Evolutionary conservation across 495 filamentous ascomycete species (phyloP).

Genomic region (Polyplosphaeria fusca): DNA sequence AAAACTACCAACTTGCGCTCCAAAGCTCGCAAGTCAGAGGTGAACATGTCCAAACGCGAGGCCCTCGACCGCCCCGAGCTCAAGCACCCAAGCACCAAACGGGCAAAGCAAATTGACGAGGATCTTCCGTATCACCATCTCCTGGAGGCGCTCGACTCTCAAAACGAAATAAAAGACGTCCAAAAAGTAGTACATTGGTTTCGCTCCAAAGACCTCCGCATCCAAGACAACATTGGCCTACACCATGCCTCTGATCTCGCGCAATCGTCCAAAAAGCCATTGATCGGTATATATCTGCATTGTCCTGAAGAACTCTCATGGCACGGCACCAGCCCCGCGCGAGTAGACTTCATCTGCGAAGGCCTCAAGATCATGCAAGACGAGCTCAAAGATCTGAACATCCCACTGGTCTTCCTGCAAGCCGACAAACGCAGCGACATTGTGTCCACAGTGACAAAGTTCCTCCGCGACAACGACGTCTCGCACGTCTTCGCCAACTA

Average conservation of each 20-base stretch:
- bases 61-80: conserved; percentile 29
- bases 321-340: conserved; percentile 40
- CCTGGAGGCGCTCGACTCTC: conserved; percentile 32
- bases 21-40: not conserved
- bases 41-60: conserved; percentile 15
- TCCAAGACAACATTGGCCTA: conserved; percentile 46
- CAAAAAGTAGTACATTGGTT: conserved; percentile 44
- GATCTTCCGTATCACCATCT: conserved; percentile 39
- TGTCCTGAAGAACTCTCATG: conserved; percentile 43
- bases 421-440: conserved; percentile 40
- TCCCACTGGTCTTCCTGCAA: conserved; percentile 41
- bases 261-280: conserved; percentile 30
- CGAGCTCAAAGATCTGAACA: conserved; percentile 42
- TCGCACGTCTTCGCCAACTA: conserved; percentile 54
- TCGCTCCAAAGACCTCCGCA: conserved; percentile 44
- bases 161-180: conserved; percentile 29
- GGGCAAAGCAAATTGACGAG: conserved; percentile 45
- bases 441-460: conserved; percentile 39
- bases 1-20: not conserved
- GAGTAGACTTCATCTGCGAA: conserved; percentile 45
- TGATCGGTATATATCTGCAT: conserved; percentile 44
- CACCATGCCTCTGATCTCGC: conserved; percentile 41
- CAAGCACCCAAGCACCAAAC: conserved; percentile 45
- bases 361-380: conserved; percentile 42
- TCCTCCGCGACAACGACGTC: conserved; percentile 41